Conservation (phyloP, 495 filamentous ascomycete species). For the Filosporella fistucella region DNA sequence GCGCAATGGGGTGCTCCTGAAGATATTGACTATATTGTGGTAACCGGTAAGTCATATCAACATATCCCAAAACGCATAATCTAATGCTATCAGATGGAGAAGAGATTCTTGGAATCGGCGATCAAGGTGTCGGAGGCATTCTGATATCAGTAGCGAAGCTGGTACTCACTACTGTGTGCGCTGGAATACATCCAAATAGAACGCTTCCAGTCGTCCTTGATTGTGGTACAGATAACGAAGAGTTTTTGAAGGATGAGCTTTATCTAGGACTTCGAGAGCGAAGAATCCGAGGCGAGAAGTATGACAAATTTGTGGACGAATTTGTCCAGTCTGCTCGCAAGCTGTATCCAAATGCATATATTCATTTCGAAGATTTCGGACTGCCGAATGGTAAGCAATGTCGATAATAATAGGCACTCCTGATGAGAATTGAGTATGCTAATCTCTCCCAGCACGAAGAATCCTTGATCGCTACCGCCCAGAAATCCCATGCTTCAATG, state of each 20-base stretch:
- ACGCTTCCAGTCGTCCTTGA: slow-evolving; percentile 83
- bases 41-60: slow-evolving; percentile 54
- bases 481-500: slow-evolving; percentile 80
- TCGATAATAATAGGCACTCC: neutral
- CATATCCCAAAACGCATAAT: neutral
- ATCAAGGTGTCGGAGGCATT: slow-evolving; percentile 87
- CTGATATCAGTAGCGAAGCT: slow-evolving; percentile 83
- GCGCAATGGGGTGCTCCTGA: slow-evolving; percentile 62
- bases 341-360: slow-evolving; percentile 73
- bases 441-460: slow-evolving; percentile 36
- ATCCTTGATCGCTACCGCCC: slow-evolving; percentile 72
- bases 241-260: slow-evolving; percentile 71
- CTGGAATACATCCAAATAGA: slow-evolving; percentile 75
- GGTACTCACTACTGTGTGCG: slow-evolving; percentile 76
- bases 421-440: no score
- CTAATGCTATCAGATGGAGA: slow-evolving; percentile 31
- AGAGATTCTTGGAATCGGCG: slow-evolving; percentile 83
- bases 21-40: slow-evolving; percentile 86
- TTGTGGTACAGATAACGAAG: slow-evolving; percentile 79
- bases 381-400: slow-evolving; percentile 35
- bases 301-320: slow-evolving; percentile 71
- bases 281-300: slow-evolving; percentile 64
- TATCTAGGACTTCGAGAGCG: slow-evolving; percentile 72
- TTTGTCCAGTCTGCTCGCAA: slow-evolving; percentile 66
- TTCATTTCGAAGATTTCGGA: slow-evolving; percentile 74